Evolutionary conservation across 768 basidiomycete species (phyloP).

Genomic region (Rhodotorula diobovata): DNA sequence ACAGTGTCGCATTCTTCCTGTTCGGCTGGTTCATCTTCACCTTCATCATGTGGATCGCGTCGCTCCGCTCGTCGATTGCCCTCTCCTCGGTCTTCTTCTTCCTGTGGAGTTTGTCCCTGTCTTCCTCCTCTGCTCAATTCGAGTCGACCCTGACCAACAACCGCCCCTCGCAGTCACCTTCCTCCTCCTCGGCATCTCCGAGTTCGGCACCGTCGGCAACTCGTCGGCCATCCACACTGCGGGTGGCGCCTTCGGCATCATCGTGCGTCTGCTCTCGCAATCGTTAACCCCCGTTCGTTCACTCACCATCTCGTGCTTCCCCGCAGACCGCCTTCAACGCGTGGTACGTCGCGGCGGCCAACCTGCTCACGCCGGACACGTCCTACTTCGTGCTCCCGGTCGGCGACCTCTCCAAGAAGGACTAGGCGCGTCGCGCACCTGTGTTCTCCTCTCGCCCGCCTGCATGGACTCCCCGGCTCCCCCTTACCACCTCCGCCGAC

Average conservation of each 20-base stretch:
- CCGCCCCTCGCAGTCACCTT: conserved; percentile 41
- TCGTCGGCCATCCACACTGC: conserved; percentile 41
- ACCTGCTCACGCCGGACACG: conserved; percentile 48
- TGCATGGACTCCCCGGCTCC: no score
- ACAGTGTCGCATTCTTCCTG: conserved; percentile 59
- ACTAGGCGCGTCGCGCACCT: neutral
- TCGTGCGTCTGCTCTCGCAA: conserved; percentile 14
- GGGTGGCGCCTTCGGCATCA: conserved; percentile 48
- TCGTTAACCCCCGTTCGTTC: neutral
- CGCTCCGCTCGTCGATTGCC: conserved; percentile 48
- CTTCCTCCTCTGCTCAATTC: neutral
- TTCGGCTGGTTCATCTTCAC: conserved; percentile 30
- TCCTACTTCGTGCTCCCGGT: conserved; percentile 34
- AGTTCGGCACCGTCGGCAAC: conserved; percentile 41
- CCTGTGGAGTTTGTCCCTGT: conserved; percentile 41
- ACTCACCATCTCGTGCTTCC: neutral
- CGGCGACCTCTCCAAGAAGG: neutral
- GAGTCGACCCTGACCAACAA: no score
- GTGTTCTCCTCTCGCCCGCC: neutral
- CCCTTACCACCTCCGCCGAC: no score
- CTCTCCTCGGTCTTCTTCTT: conserved; percentile 49
- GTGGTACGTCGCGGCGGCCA: conserved; percentile 47
- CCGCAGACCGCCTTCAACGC: neutral
- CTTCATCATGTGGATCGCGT: conserved; percentile 44
- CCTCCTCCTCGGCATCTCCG: conserved; percentile 27